Evolutionary conservation across 345 rosid species (phyloP).

Genomic region (Durio zibethinus): DNA sequence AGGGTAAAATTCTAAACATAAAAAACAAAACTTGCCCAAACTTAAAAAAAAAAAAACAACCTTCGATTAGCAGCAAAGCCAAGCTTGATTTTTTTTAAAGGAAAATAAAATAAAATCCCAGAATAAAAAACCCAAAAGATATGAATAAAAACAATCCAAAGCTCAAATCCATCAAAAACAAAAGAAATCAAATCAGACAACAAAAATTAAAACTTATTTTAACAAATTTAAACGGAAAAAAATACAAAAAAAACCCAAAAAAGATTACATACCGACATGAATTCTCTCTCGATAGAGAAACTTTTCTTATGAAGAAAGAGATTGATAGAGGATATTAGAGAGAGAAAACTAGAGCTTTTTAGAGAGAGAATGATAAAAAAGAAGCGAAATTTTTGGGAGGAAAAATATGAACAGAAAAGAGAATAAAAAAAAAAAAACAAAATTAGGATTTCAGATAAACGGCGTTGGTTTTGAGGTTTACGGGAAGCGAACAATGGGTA

Average conservation of each 20-base stretch:
- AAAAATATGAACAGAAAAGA: neutral
- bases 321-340: constrained; percentile 15
- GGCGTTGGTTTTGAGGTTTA: constrained; percentile 26
- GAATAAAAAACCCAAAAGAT: constrained; percentile 6
- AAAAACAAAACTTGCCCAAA: neutral
- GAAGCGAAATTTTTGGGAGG: constrained; percentile 15
- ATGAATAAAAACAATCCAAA: constrained; percentile 15
- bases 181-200: constrained; percentile 6
- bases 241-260: neutral
- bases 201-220: too few relatives aligned
- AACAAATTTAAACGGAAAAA: neutral
- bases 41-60: neutral
- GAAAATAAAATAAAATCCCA: constrained; percentile 10
- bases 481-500: neutral
- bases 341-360: constrained; percentile 14
- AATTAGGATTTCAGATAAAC: constrained; percentile 16
- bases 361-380: constrained; percentile 15
- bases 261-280: constrained; percentile 62
- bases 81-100: neutral
- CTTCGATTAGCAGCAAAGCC: neutral
- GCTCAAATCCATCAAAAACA: constrained; percentile 11
- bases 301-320: neutral
- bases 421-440: neutral
- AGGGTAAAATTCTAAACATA: neutral
- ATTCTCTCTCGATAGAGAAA: constrained; percentile 28